A percentile compares a stretch with the other conserved stretches of the same genome.
phyloP scores from a whole-genome alignment of 2,329 filamentous ascomycete genomes.

The Phaeosphaeria sp. region DNA sequence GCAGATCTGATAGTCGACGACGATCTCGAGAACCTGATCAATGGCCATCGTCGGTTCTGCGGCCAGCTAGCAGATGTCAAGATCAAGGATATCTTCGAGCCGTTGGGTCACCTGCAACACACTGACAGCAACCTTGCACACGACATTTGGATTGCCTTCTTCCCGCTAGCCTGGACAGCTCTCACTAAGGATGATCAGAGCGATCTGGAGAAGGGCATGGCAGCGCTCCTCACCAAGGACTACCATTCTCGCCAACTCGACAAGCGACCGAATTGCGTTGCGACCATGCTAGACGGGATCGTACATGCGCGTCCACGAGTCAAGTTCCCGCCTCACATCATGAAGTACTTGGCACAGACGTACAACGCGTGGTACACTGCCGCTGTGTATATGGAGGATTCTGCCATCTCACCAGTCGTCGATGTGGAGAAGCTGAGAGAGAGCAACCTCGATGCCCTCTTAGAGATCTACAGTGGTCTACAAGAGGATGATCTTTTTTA shows the following conservation, averaged over 20 bases:
- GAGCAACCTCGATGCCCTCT: constrained; percentile 94
- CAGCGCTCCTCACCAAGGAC: constrained; percentile 90
- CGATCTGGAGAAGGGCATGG: constrained; percentile 89
- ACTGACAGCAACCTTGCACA: constrained; percentile 82
- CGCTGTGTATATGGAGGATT: constrained; percentile 86
- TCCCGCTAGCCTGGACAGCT: constrained; percentile 93
- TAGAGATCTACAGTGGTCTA: constrained; percentile 87
- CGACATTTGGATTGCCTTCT: constrained; percentile 88
- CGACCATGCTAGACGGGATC: constrained; percentile 87
- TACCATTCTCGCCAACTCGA: constrained; percentile 95
- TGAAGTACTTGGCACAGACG: constrained; percentile 92
- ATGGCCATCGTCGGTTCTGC: constrained; percentile 82
- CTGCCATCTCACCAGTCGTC: constrained; percentile 81
- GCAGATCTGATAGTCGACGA: constrained; percentile 77
- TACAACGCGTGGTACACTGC: constrained; percentile 99
- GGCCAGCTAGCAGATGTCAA: constrained; percentile 84
- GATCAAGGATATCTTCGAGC: constrained; percentile 86
- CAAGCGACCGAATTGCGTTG: constrained; percentile 92
- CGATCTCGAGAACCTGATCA: constrained; percentile 79
- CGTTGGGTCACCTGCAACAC: constrained; percentile 90
- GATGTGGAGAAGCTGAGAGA: constrained; percentile 87
- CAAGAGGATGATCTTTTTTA: constrained; percentile 98
- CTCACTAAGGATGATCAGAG: constrained; percentile 85
- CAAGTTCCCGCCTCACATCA: constrained; percentile 91
- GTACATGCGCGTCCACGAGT: constrained; percentile 85